Percentiles rank a stretch among this genome's conserved stretches.
Conservation (phyloP, 1,284 basidiomycete species). For the Earliella scabrosa region DNA sequence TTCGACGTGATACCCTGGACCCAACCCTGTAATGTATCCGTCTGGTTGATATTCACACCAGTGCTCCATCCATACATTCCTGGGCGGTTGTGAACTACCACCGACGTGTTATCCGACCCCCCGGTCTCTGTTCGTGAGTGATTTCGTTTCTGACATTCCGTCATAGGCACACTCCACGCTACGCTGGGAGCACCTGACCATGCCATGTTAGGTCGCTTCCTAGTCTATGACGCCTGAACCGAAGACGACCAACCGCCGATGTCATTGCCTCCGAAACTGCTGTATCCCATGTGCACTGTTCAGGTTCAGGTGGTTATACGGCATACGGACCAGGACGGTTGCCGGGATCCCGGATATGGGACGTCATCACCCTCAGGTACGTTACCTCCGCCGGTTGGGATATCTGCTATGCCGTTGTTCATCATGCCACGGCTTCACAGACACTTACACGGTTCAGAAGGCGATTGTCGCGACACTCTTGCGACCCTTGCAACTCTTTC, state of each 20-base stretch:
- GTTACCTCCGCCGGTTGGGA: constrained; percentile 1
- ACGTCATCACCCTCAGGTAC: constrained; percentile 4
- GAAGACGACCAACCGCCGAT: neutral
- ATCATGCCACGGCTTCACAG: constrained; percentile 8
- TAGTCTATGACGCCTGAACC: constrained; percentile 3
- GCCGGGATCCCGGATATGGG: constrained; percentile 1
- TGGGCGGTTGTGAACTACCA: neutral
- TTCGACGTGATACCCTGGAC: constrained; percentile 9
- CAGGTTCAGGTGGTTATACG: neutral
- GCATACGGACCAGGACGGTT: neutral
- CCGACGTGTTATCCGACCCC: constrained; percentile 7
- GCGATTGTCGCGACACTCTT: constrained; percentile 1
- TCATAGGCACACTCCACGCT: neutral
- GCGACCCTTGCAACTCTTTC: constrained; percentile 9
- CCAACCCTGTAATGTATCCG: neutral
- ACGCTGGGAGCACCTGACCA: constrained; percentile 9
- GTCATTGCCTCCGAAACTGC: neutral
- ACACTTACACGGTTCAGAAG: constrained; percentile 11
- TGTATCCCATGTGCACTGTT: constrained; percentile 6
- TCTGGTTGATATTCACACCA: neutral
- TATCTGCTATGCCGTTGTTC: constrained; percentile 6
- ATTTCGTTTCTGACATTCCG: neutral
- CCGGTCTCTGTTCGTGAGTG: neutral
- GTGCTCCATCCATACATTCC: neutral
- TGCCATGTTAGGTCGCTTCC: neutral